Conservation (phyloP, 148 eudicot species). For the Silene conica region DNA sequence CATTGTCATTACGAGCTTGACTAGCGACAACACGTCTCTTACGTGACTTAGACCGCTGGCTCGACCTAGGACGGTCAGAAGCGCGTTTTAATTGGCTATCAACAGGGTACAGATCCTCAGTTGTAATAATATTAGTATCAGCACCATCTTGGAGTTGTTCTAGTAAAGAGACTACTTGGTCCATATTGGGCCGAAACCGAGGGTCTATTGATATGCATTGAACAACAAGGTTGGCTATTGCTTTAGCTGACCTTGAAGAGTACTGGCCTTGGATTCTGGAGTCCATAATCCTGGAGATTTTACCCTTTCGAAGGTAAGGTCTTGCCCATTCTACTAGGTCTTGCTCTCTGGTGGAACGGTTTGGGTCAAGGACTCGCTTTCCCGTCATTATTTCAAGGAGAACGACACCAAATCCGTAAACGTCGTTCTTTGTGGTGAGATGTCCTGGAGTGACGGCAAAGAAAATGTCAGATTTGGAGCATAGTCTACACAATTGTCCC, state of each 20-base stretch:
- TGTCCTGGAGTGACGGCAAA: conserved; percentile 47
- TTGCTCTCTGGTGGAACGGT: conserved; percentile 60
- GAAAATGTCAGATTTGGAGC: background rate
- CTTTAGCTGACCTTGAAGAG: conserved; percentile 39
- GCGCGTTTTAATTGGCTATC: conserved; percentile 1
- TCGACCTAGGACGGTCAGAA: conserved; percentile 3
- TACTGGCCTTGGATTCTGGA: conserved; percentile 69
- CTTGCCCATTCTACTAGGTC: conserved; percentile 69
- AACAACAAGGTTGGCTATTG: conserved; percentile 48
- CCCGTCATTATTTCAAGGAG: conserved; percentile 84
- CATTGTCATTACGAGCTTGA: conserved; percentile 7
- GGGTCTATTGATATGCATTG: conserved; percentile 72
- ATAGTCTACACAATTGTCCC: background rate
- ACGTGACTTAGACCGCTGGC: conserved; percentile 6
- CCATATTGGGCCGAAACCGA: conserved; percentile 58
- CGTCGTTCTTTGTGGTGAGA: conserved; percentile 70
- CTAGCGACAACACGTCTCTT: conserved; percentile 8
- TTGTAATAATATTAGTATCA: background rate
- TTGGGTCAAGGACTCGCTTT: conserved; percentile 64
- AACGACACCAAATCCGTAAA: conserved; percentile 88
- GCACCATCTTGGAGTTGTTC: conserved; percentile 47
- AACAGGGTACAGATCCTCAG: conserved; percentile 23
- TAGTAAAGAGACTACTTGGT: conserved; percentile 51
- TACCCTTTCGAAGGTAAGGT: conserved; percentile 66
- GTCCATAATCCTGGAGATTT: conserved; percentile 62